A percentile compares a stretch with the other conserved stretches of the same genome.
Evolutionary conservation across 129 eudicot species (phyloP).

Genomic region (Erigeron canadensis): DNA sequence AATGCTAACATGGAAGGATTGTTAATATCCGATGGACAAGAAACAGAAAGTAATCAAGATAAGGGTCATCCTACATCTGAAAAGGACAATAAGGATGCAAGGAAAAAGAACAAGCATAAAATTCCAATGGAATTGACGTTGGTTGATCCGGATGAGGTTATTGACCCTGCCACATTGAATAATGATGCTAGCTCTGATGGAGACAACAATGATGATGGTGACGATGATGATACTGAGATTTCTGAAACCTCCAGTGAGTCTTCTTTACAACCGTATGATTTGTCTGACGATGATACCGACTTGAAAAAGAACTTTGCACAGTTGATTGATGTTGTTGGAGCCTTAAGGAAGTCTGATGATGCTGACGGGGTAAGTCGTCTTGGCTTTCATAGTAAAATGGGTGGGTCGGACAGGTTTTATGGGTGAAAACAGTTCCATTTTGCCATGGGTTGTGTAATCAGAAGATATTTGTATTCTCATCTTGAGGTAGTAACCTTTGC

Average conservation of each 20-base stretch:
- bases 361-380: conserved; percentile 80
- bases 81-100: conserved; percentile 28
- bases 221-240: conserved; percentile 45
- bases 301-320: conserved; percentile 69
- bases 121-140: conserved; percentile 38
- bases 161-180: conserved; percentile 72
- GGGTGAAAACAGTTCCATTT: background rate
- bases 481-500: background rate
- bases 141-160: conserved; percentile 86
- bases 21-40: conserved; percentile 27
- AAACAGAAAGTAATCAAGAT: conserved; percentile 25
- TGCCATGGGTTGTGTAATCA: background rate
- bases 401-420: background rate
- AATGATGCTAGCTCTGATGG: conserved; percentile 40
- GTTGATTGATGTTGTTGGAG: conserved; percentile 84
- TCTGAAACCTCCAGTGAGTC: conserved; percentile 84
- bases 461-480: background rate
- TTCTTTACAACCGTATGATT: conserved; percentile 87
- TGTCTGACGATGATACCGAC: conserved; percentile 80
- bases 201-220: conserved; percentile 44
- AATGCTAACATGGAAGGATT: conserved; percentile 32
- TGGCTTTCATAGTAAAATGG: background rate
- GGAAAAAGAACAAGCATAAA: conserved; percentile 36
- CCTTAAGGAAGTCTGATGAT: conserved; percentile 87
- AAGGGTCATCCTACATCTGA: conserved; percentile 17